These are phyloP conservation scores for Fusarium bulbicola DNA, from an alignment of 2,329 filamentous ascomycete species.

Conservation along the genomic window DNA sequence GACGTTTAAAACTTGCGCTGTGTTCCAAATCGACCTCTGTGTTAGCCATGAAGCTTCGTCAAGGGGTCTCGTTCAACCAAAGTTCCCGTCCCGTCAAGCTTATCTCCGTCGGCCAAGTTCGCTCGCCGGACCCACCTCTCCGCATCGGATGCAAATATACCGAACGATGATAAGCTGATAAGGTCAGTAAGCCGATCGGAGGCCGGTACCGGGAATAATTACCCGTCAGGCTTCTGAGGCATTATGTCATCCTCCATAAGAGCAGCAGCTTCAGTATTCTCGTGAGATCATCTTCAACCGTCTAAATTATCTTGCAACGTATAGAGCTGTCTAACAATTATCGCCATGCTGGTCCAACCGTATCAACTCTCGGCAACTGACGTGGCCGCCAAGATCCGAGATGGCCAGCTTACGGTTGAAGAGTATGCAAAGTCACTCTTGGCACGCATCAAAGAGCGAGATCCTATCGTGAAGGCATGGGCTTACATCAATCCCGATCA, in stretches of 20 bases:
- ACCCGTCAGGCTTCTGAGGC: neutral
- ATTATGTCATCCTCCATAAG: slow-evolving; percentile 3
- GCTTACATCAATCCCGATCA: neutral
- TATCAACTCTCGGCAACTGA: slow-evolving; percentile 5
- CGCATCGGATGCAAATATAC: neutral
- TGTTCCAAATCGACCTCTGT: rapidly evolving
- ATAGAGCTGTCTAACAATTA: too few species aligned
- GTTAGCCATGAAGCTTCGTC: neutral
- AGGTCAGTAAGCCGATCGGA: neutral
- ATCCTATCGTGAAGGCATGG: slow-evolving; percentile 4
- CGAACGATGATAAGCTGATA: neutral
- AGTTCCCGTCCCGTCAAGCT: neutral
- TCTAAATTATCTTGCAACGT: rapidly evolving
- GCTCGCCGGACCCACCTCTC: neutral
- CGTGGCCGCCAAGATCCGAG: neutral
- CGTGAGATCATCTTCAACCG: neutral
- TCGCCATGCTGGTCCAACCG: neutral
- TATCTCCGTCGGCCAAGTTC: neutral
- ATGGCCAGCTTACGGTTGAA: slow-evolving; percentile 33
- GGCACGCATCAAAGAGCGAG: slow-evolving; percentile 10
- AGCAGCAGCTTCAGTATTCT: neutral
- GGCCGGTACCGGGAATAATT: neutral
- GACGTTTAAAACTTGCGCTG: neutral
- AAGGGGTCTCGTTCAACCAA: too few species aligned
- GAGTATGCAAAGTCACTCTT: slow-evolving; percentile 4